Percentiles rank a stretch among this genome's conserved stretches.
Evolutionary conservation across 139 green algal species (phyloP).

Genomic region (Penium margaritaceum): DNA sequence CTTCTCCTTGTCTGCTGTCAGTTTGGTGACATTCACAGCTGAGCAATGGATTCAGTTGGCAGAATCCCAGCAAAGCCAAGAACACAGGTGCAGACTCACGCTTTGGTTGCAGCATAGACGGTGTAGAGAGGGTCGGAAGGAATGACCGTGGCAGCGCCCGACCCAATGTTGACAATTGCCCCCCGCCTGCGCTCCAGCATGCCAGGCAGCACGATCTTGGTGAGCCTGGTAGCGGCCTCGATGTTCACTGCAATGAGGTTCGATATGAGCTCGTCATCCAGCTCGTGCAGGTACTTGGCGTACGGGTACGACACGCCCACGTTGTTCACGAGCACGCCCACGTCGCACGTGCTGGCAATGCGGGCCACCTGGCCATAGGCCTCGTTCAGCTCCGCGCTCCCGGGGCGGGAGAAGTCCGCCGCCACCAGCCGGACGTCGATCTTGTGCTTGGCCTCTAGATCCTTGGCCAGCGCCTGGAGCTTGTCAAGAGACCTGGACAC

Average conservation of each 20-base stretch:
- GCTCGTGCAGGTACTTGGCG: conserved; percentile 49
- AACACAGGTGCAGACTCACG: too few species aligned
- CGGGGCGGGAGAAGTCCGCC: conserved; percentile 36
- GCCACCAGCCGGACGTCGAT: conserved; percentile 52
- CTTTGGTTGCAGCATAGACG: conserved; percentile 73
- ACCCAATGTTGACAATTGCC: conserved; percentile 70
- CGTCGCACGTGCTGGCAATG: conserved; percentile 55
- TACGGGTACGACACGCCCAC: conserved; percentile 75
- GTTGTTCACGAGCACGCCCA: conserved; percentile 80
- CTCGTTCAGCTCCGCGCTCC: neutral
- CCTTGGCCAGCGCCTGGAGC: conserved; percentile 52
- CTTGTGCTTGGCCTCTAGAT: conserved; percentile 49
- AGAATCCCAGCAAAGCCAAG: too few species aligned
- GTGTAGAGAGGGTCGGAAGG: conserved; percentile 64
- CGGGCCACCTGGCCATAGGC: neutral
- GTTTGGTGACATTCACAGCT: too few species aligned
- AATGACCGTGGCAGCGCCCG: conserved; percentile 58
- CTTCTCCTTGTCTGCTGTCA: too few species aligned
- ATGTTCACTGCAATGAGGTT: conserved; percentile 57
- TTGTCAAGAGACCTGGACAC: conserved; percentile 64
- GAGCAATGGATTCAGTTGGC: too few species aligned
- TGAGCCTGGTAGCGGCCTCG: conserved; percentile 51
- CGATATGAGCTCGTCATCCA: conserved; percentile 47
- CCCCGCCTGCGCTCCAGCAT: conserved; percentile 65
- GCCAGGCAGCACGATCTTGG: conserved; percentile 57